A percentile compares a stretch with the other conserved stretches of the same genome.
Conservation (phyloP, 805 yeast genomes). For the Spathaspora passalidarum region DNA sequence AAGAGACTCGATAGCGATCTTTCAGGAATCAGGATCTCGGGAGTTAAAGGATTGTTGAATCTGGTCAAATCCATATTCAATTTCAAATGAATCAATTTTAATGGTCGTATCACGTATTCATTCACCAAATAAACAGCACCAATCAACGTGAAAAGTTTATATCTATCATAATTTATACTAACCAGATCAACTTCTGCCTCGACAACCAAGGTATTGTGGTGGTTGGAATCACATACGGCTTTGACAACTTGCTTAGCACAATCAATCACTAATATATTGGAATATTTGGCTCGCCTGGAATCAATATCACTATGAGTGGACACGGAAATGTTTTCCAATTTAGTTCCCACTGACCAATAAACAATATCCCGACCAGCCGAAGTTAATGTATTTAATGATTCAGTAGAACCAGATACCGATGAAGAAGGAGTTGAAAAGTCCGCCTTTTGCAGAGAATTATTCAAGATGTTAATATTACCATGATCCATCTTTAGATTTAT, state of each 20-base stretch:
- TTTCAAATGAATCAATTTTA: slow-evolving; percentile 20
- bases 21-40: background rate
- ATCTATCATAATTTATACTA: slow-evolving; percentile 22
- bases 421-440: background rate
- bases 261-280: slow-evolving; percentile 5
- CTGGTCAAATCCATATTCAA: slow-evolving; percentile 19
- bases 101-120: slow-evolving; percentile 29
- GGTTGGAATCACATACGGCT: slow-evolving; percentile 1
- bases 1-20: background rate
- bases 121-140: slow-evolving; percentile 32
- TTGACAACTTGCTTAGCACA: slow-evolving; percentile 2
- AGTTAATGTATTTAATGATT: slow-evolving; percentile 29
- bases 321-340: slow-evolving; percentile 15
- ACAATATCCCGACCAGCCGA: slow-evolving; percentile 3
- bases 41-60: slow-evolving; percentile 3
- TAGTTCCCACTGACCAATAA: slow-evolving; percentile 22
- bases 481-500: slow-evolving; percentile 9
- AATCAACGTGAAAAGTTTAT: slow-evolving; percentile 27
- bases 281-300: slow-evolving; percentile 7
- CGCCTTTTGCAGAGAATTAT: slow-evolving; percentile 5
- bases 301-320: slow-evolving; percentile 13
- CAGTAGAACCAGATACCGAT: slow-evolving; percentile 10
- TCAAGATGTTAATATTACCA: slow-evolving; percentile 4
- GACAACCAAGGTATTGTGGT: slow-evolving; percentile 12
- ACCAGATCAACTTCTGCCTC: slow-evolving; percentile 15